A percentile compares a stretch with the other conserved stretches of the same genome.
phyloP scores from a whole-genome alignment of 257 asterid species.

The Gentiana straminea region DNA sequence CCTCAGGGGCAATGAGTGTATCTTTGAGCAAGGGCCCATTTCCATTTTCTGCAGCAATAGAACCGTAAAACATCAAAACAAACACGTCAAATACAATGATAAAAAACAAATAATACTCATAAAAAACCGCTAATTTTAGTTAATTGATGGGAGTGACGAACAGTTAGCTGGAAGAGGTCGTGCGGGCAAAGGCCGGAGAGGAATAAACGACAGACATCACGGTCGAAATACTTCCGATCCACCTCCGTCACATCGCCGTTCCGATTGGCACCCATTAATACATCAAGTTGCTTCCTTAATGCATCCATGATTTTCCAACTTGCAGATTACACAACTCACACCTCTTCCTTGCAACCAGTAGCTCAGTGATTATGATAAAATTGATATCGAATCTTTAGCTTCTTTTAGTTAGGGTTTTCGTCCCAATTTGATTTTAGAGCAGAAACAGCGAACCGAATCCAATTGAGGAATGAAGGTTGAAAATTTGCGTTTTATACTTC shows the following conservation, averaged over 20 bases:
- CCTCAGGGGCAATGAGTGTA: slow-evolving; percentile 83
- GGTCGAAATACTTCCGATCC: slow-evolving; percentile 79
- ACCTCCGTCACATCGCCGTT: slow-evolving; percentile 80
- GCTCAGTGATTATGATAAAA: too few species aligned
- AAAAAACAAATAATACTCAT: neutral
- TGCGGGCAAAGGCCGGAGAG: slow-evolving; percentile 93
- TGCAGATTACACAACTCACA: too few species aligned
- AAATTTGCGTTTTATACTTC: too few species aligned
- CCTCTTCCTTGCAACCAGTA: too few species aligned
- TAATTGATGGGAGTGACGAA: slow-evolving; percentile 14
- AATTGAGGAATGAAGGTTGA: too few species aligned
- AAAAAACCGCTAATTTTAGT: neutral
- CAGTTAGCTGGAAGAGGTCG: slow-evolving; percentile 89
- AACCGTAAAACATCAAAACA: neutral
- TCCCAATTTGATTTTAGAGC: too few species aligned
- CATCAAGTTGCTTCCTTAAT: slow-evolving; percentile 84
- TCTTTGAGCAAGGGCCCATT: slow-evolving; percentile 90
- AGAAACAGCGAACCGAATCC: too few species aligned
- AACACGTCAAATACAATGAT: neutral
- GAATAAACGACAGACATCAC: slow-evolving; percentile 88
- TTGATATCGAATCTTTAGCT: too few species aligned
- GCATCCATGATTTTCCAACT: slow-evolving; percentile 48
- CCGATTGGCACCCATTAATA: slow-evolving; percentile 85
- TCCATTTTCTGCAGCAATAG: slow-evolving; percentile 73
- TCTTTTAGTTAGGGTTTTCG: too few species aligned